These are phyloP conservation scores for Wallemia ichthyophaga DNA, from an alignment of 1,284 basidiomycete species.

Conservation along the genomic window DNA sequence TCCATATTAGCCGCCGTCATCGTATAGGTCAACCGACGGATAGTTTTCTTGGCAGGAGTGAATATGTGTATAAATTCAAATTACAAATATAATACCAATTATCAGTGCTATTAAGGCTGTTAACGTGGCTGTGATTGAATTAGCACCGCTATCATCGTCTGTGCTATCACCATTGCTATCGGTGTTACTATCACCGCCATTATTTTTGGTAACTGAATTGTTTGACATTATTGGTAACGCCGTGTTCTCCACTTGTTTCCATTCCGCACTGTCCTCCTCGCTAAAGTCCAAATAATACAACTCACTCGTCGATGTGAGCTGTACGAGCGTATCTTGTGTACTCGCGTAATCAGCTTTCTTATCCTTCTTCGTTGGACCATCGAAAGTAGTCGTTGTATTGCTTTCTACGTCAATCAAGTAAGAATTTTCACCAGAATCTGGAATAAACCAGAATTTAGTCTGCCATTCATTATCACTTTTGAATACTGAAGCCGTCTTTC, in stretches of 20 bases:
- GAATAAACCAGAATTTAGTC: slow-evolving; percentile 1
- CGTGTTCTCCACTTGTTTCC: background rate
- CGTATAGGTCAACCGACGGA: too few relatives aligned
- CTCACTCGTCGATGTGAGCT: slow-evolving; percentile 33
- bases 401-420: slow-evolving; percentile 11
- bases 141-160: too few relatives aligned
- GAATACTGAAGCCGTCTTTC: background rate
- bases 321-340: slow-evolving; percentile 35
- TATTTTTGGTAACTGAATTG: background rate
- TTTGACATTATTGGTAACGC: background rate
- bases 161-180: too few relatives aligned
- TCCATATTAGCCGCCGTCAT: background rate
- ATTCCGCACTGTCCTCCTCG: background rate
- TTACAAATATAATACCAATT: too few relatives aligned
- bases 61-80: too few relatives aligned
- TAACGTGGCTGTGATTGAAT: too few relatives aligned
- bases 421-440: background rate
- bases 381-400: slow-evolving; percentile 41
- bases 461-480: background rate
- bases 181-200: too few relatives aligned
- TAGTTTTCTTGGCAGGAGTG: too few relatives aligned
- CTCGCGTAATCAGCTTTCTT: slow-evolving; percentile 37
- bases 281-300: slow-evolving; percentile 26
- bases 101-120: too few relatives aligned
- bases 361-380: slow-evolving; percentile 37